Evolutionary conservation across 306 rosid genomes (phyloP).

Genomic region (Cucurbita ficifolia): DNA sequence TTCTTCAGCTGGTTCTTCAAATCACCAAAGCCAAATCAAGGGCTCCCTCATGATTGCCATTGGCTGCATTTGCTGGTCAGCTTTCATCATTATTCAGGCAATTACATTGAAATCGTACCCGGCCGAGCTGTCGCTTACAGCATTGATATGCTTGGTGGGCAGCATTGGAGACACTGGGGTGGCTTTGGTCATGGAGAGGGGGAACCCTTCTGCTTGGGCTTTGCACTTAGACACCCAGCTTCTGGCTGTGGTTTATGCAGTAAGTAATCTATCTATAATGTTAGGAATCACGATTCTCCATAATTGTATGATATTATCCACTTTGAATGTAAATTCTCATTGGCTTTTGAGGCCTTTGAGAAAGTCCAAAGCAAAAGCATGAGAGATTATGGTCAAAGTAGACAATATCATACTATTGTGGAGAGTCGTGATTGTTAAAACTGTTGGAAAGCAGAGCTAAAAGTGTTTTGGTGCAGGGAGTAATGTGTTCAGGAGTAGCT

Average conservation of each 20-base stretch:
- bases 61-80: constrained; percentile 39
- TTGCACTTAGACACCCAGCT: constrained; percentile 22
- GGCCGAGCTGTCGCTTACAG: constrained; percentile 31
- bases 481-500: constrained; percentile 26
- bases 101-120: constrained; percentile 34
- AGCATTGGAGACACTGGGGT: constrained; percentile 12
- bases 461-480: constrained; percentile 23
- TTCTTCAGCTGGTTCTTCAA: neutral
- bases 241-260: constrained; percentile 13
- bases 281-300: no score
- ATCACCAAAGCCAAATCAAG: constrained; percentile 14
- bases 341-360: no score
- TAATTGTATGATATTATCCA: no score
- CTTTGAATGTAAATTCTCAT: no score
- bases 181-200: constrained; percentile 27
- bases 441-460: no score
- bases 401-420: no score
- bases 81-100: constrained; percentile 37
- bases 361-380: no score
- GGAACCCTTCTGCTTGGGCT: constrained; percentile 34
- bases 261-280: no score
- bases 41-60: constrained; percentile 28
- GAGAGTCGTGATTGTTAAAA: no score
- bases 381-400: no score
- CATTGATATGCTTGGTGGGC: constrained; percentile 36